Evolutionary conservation across 176 grass and related monocot genomes (phyloP), one percentile per base, ranked within the genome.

Genomic region (Oryza meyeriana): DNA sequence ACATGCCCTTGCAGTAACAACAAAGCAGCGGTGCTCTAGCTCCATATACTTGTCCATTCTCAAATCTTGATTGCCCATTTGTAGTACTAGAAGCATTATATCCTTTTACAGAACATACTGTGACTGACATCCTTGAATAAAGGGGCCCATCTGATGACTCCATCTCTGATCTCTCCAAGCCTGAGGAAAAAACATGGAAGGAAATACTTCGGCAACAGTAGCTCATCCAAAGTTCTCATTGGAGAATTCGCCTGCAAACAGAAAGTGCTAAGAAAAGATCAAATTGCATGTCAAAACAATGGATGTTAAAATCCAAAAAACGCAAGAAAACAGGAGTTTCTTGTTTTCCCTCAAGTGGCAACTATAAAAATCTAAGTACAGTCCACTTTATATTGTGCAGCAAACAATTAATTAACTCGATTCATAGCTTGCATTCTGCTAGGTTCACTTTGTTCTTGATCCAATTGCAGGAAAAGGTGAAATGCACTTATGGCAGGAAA

Each of bases 141-240:
- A 90, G 74, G 76, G 74, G 79, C 2, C 72, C 86, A 88, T 94
- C 82, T 73, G 78, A 77, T 81, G 77, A 87, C 78, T 89, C 88
- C 84, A 90, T 75, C 61, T 85, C 79, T 81, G 86, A 87, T 30
- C 88, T 71, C 75, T 97, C 92, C 44, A 78, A 20, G 65, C 81
- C 80, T 79, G 92, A 91, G 95, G 92, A 69, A 98, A 98, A 79
- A 83, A 93, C 72, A 93, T 84, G 74, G 83, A 88, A 66, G 92
- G 92, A 79, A 91, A 77, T 24, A 88, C 85, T 94, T 98, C 90
- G 48, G 90, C 91, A 64, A 98, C 86, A 77, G 72, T 87, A 89
- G 90, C 79, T 98, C 95, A 67, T 94, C 95, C 80, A 98, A 77
- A 65, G 88, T 98, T 82, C 76, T 91, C 75, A 94, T 79, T 13